phyloP scores from a whole-genome alignment of 2,329 filamentous ascomycete genomes.

The Myriosclerotinia scirpicola region DNA sequence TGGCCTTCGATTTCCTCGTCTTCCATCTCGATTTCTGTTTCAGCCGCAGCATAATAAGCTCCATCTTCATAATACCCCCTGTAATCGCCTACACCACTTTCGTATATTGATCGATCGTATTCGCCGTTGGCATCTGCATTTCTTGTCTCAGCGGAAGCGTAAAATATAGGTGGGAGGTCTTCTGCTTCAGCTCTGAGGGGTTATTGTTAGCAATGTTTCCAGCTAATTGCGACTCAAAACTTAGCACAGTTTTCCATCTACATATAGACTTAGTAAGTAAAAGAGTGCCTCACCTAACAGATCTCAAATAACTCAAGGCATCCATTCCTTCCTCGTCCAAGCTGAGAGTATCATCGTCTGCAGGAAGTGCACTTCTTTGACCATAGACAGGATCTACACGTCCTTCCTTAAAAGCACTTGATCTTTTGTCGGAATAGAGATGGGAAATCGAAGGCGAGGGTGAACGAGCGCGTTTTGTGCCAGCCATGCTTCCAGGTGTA shows the following conservation, averaged over 20 bases:
- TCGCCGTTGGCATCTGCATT: constrained; percentile 32
- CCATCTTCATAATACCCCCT: constrained; percentile 74
- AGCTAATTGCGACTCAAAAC: constrained; percentile 8
- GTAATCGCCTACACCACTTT: constrained; percentile 51
- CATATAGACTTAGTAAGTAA: background rate
- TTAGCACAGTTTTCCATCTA: constrained; percentile 45
- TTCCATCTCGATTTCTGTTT: constrained; percentile 41
- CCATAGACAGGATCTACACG: constrained; percentile 65
- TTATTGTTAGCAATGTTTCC: constrained; percentile 46
- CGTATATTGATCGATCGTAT: constrained; percentile 48
- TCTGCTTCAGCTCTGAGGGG: constrained; percentile 68
- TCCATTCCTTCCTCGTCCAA: constrained; percentile 64
- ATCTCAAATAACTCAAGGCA: constrained; percentile 66
- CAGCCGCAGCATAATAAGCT: constrained; percentile 64
- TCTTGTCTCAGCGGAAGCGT: constrained; percentile 53
- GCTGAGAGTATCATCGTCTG: constrained; percentile 57
- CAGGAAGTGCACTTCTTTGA: constrained; percentile 70
- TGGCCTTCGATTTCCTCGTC: constrained; percentile 30
- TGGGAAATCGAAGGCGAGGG: constrained; percentile 24
- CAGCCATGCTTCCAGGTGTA: background rate
- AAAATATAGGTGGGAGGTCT: constrained; percentile 68
- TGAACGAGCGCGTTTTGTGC: constrained; percentile 20
- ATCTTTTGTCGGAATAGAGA: constrained; percentile 4
- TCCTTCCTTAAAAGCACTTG: constrained; percentile 34
- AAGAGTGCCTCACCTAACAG: constrained; percentile 61